Base-by-base conservation (phyloP, 2,329 filamentous ascomycete genomes). In the Didymella pomorum region DNA sequence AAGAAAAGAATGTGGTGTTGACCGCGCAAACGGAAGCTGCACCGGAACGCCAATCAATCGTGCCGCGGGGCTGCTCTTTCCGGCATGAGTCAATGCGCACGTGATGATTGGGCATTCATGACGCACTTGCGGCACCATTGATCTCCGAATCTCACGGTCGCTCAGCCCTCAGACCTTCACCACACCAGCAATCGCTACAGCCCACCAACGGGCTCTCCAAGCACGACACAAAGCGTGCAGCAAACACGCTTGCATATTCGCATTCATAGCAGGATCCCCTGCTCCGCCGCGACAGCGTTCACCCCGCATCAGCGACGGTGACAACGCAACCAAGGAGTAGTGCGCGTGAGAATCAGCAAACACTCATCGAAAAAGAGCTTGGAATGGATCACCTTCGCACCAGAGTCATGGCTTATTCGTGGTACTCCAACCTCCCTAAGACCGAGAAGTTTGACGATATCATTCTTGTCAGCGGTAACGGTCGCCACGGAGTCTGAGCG, bases 371-470 rank as follows among this genome's bases (percentile, higher is more conserved):
- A 23, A 39, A 60, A 62, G 46, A 62, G 53, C 57, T 18, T 66
- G 66, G 61, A 67, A 71, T 68, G 67, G 57, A 64, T 52, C 47
- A 53, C 52, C 43, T 56, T 45, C 54, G 53, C 59, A 62, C 56
- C 45, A 65, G 53, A 65, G 60, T 63, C 63, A 71, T 71, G 68
- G 68, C 67, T 49, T 66, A 58, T 67, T 64, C 50, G 58, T 61
- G 68, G 67, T 63, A 61, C 60, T 65, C 57, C 49, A 65, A 62
- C 53, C 62, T 66, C 55, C 65, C 65, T 44, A 60, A 64, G 60
- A 64, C 63, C 55, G 64, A 65, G 58, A 68, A 68, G 61, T 59
- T 64, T 62, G 65, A 61, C 60, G 43, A 65, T 44, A 62, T 63
- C 52, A 42, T 58, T 58, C 56, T 58, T 54, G 61, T 66, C 59